A percentile compares a stretch with the other conserved stretches of the same genome.
Conservation (phyloP, 306 rosid species). For the Sesbania bispinosa region DNA sequence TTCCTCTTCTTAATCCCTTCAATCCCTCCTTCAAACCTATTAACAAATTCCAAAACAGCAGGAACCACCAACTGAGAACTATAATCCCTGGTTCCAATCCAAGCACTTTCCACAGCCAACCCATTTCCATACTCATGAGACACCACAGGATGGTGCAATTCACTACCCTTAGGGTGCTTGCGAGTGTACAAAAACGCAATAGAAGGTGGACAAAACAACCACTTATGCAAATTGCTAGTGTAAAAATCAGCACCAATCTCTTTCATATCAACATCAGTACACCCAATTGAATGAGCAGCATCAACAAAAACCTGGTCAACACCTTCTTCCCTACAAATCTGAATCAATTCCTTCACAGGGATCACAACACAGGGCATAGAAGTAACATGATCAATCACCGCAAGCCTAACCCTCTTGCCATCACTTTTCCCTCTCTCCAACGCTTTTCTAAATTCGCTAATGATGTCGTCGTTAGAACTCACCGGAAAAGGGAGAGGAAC, state of each 20-base stretch:
- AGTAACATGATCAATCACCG: constrained; percentile 92
- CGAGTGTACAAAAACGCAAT: constrained; percentile 71
- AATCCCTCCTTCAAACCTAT: constrained; percentile 84
- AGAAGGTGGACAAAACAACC: constrained; percentile 98
- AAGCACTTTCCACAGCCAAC: constrained; percentile 86
- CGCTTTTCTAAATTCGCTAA: constrained; percentile 67
- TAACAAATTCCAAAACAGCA: constrained; percentile 59
- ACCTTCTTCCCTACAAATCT: constrained; percentile 91
- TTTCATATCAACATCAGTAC: constrained; percentile 78
- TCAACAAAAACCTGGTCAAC: constrained; percentile 90
- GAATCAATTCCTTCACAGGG: constrained; percentile 76
- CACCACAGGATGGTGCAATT: constrained; percentile 92
- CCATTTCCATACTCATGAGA: constrained; percentile 97
- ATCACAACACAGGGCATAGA: constrained; percentile 94
- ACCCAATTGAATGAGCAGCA: constrained; percentile 96
- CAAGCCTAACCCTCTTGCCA: constrained; percentile 77
- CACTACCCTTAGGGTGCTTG: constrained; percentile 36
- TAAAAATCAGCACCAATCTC: constrained; percentile 93
- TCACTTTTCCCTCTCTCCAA: constrained; percentile 60
- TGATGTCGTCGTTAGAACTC: constrained; percentile 60
- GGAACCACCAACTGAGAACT: constrained; percentile 92
- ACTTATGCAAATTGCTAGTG: constrained; percentile 93
- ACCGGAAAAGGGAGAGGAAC: constrained; percentile 90
- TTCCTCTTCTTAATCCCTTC: constrained; percentile 91
- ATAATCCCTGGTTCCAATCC: constrained; percentile 98